phyloP scores from a whole-genome alignment of 768 basidiomycete species.

The Calocybe gangraenosa region DNA sequence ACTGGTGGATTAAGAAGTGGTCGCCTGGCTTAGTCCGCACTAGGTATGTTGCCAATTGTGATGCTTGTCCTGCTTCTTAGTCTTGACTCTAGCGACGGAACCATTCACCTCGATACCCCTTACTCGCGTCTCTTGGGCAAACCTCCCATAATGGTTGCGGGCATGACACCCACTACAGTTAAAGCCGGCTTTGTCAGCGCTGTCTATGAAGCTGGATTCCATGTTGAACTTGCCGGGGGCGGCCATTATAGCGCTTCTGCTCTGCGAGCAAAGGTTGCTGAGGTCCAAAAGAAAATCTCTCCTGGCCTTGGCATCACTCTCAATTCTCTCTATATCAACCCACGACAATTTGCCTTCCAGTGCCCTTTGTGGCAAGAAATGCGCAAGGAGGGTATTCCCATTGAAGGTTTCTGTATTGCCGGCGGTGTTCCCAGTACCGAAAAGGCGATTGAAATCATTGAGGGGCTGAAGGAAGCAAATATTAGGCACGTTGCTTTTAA shows the following conservation, averaged over 20 bases:
- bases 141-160: conserved; percentile 98
- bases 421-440: conserved; percentile 96
- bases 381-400: conserved; percentile 89
- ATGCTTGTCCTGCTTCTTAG: conserved; percentile 15
- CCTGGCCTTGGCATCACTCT: conserved; percentile 90
- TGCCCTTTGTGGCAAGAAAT: conserved; percentile 98
- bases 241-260: conserved; percentile 94
- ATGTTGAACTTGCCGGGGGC: conserved; percentile 96
- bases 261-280: conserved; percentile 86
- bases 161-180: conserved; percentile 98
- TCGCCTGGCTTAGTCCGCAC: conserved; percentile 85
- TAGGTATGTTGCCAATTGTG: conserved; percentile 46
- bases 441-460: conserved; percentile 96
- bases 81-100: conserved; percentile 82
- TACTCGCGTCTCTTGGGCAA: conserved; percentile 96
- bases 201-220: conserved; percentile 89
- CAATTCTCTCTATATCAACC: conserved; percentile 97
- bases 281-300: conserved; percentile 83
- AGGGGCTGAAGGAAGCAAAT: conserved; percentile 71
- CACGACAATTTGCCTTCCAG: conserved; percentile 95
- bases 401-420: conserved; percentile 99
- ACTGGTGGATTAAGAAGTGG: conserved; percentile 91
- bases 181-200: conserved; percentile 94
- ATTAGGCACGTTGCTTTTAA: conserved; percentile 98
- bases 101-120: conserved; percentile 88